Conservation (phyloP, 805 yeast species). For the Saccharomycopsis synnaedendra region DNA sequence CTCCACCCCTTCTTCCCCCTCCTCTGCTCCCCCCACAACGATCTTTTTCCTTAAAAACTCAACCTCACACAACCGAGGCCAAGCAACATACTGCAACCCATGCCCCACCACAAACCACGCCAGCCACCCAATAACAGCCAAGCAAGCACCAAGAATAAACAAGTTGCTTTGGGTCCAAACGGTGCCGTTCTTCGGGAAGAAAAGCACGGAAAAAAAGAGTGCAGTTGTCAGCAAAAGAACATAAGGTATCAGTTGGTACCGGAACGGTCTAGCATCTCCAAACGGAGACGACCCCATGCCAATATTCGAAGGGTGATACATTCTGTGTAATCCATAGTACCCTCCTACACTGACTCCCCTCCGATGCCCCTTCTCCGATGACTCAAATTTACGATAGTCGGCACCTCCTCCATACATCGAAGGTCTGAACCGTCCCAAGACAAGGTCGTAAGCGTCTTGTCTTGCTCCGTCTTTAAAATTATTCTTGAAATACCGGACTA, state of each 20-base stretch:
- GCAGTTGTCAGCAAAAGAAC: constrained; percentile 61
- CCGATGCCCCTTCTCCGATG: not conserved
- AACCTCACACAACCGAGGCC: constrained; percentile 73
- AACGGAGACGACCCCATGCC: constrained; percentile 39
- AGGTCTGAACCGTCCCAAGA: constrained; percentile 54
- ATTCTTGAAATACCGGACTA: constrained; percentile 75
- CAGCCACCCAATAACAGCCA: constrained; percentile 20
- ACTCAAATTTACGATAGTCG: not conserved
- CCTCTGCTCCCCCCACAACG: constrained; percentile 1
- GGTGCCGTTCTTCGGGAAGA: constrained; percentile 12
- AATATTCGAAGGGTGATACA: constrained; percentile 7
- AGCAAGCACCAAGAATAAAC: constrained; percentile 10
- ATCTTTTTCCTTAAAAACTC: constrained; percentile 33
- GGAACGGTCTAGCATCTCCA: constrained; percentile 45
- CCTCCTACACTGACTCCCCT: not conserved
- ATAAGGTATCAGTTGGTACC: constrained; percentile 71
- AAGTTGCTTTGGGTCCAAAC: constrained; percentile 6
- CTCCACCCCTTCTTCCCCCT: constrained; percentile 11
- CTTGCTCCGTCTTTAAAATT: constrained; percentile 84
- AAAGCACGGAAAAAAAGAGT: constrained; percentile 32
- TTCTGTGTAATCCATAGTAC: not conserved
- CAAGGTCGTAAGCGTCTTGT: constrained; percentile 86
- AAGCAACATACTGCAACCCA: constrained; percentile 84
- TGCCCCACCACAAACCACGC: constrained; percentile 36
- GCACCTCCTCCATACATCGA: not conserved